Evolutionary conservation across 768 basidiomycete genomes (phyloP).

Genomic region (Leccinum olivaceopallidum): DNA sequence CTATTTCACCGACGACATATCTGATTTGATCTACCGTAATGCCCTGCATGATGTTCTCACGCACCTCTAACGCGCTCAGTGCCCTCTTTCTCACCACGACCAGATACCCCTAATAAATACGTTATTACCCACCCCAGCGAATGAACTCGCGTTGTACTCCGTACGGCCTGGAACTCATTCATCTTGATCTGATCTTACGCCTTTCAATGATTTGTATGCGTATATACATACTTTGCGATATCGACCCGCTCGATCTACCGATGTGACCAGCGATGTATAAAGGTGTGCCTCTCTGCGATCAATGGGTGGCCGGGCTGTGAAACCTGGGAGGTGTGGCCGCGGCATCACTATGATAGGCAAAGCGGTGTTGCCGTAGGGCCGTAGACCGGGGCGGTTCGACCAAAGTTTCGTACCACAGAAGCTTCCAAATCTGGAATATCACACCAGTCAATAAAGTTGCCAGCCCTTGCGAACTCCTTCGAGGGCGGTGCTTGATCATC

Average conservation of each 20-base stretch:
- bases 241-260: conserved; percentile 6
- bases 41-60: conserved; percentile 23
- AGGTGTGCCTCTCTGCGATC: conserved; percentile 9
- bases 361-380: conserved; percentile 11
- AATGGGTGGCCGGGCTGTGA: conserved; percentile 7
- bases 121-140: conserved; percentile 33
- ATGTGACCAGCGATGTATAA: conserved; percentile 18
- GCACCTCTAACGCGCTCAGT: conserved; percentile 16
- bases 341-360: conserved; percentile 20
- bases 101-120: conserved; percentile 33
- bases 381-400: conserved; percentile 8
- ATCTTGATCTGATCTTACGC: conserved; percentile 21
- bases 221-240: conserved; percentile 24
- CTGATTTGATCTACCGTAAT: conserved; percentile 24
- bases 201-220: conserved; percentile 33
- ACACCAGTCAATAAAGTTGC: background rate
- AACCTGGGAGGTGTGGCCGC: conserved; percentile 11
- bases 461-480: conserved; percentile 1
- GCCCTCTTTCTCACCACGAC: conserved; percentile 19
- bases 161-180: conserved; percentile 6
- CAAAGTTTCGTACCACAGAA: conserved; percentile 24
- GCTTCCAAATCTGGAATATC: conserved; percentile 28
- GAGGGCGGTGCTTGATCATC: conserved; percentile 19
- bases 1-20: conserved; percentile 23
- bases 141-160: conserved; percentile 17